phyloP scores from a whole-genome alignment of 495 filamentous ascomycete species.

The Aspergillus bridgeri region DNA sequence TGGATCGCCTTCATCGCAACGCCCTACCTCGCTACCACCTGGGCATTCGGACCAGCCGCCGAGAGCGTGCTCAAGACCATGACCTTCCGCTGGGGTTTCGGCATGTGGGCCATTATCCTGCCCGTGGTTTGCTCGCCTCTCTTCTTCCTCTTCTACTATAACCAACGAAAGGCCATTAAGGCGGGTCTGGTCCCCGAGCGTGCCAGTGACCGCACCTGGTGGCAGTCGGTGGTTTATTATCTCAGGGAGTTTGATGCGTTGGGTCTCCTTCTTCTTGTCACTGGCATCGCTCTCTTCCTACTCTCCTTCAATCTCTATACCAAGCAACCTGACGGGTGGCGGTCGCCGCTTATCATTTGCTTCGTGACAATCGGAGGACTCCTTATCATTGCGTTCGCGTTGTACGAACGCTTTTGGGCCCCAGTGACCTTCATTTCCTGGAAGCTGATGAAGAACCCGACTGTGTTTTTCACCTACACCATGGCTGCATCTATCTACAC shows the following conservation, averaged over 20 bases:
- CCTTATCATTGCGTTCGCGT: slow-evolving; percentile 49
- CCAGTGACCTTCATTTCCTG: slow-evolving; percentile 56
- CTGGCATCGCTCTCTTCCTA: slow-evolving; percentile 56
- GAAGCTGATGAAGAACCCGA: slow-evolving; percentile 56
- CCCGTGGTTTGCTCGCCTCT: slow-evolving; percentile 50
- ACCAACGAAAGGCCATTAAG: slow-evolving; percentile 52
- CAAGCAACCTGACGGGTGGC: slow-evolving; percentile 39
- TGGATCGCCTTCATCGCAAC: slow-evolving; percentile 52
- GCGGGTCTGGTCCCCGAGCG: slow-evolving; percentile 27
- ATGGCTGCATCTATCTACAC: slow-evolving; percentile 54
- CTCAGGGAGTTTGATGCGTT: slow-evolving; percentile 30
- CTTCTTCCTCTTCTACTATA: slow-evolving; percentile 24
- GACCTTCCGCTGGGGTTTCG: slow-evolving; percentile 58
- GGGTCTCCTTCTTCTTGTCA: slow-evolving; percentile 54
- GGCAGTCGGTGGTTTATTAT: slow-evolving; percentile 21
- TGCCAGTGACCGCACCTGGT: slow-evolving; percentile 21
- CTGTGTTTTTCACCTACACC: slow-evolving; percentile 58
- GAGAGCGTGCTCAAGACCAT: slow-evolving; percentile 9
- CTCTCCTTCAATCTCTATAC: slow-evolving; percentile 36
- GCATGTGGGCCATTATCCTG: slow-evolving; percentile 55
- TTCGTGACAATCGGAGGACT: slow-evolving; percentile 53
- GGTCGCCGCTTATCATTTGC: slow-evolving; percentile 45
- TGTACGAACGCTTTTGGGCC: slow-evolving; percentile 55
- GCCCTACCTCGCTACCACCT: slow-evolving; percentile 54
- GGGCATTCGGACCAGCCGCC: slow-evolving; percentile 11